Evolutionary conservation across 306 rosid species (phyloP).

Genomic region (Rubus parviflorus): DNA sequence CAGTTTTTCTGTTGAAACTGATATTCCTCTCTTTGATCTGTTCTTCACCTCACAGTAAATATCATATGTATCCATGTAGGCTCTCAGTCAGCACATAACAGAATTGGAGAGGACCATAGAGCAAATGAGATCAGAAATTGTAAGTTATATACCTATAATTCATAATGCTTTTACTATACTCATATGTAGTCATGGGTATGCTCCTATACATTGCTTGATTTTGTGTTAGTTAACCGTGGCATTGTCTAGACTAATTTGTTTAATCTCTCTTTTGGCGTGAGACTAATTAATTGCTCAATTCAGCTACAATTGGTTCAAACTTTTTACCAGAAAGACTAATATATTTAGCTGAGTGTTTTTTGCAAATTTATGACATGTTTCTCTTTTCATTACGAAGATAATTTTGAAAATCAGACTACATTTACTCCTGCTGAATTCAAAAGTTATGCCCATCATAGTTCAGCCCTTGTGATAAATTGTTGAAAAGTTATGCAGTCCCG

Average conservation of each 20-base stretch:
- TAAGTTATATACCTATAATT: constrained; percentile 39
- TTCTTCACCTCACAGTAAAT: constrained; percentile 30
- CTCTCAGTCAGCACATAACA: constrained; percentile 85
- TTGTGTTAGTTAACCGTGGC: background rate
- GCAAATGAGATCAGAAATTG: constrained; percentile 75
- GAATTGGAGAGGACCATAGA: constrained; percentile 64
- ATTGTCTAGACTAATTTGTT: background rate
- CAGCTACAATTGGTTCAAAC: background rate
- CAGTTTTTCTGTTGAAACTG: background rate
- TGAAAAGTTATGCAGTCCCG: background rate
- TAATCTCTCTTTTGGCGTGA: too few relatives aligned
- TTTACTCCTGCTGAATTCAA: background rate
- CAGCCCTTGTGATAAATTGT: background rate
- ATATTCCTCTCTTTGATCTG: constrained; percentile 11
- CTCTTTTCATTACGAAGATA: background rate
- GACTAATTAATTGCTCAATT: background rate
- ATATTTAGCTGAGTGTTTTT: background rate
- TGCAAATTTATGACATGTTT: background rate
- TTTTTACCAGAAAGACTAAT: background rate
- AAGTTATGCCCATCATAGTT: background rate
- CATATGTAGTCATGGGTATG: background rate
- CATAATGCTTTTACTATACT: background rate
- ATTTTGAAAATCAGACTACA: background rate
- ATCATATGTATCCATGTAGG: constrained; percentile 52
- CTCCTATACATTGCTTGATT: background rate